A percentile compares a stretch with the other conserved stretches of the same genome.
phyloP scores from a whole-genome alignment of 2,329 filamentous ascomycete genomes.

The Calonectria crousiana region DNA sequence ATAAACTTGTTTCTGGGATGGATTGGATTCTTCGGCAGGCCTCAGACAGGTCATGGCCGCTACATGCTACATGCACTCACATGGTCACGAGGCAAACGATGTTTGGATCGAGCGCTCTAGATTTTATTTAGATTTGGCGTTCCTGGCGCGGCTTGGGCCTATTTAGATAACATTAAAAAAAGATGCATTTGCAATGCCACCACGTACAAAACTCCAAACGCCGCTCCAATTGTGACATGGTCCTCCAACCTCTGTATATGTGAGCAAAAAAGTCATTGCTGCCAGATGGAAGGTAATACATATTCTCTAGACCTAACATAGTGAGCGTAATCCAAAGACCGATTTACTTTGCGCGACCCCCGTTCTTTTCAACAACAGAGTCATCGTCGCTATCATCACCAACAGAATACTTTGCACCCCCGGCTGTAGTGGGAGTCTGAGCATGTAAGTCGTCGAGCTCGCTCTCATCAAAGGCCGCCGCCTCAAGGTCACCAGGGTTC shows the following conservation, averaged over 20 bases:
- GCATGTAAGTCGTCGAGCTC: constrained; percentile 73
- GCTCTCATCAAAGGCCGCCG: constrained; percentile 74
- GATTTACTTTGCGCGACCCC: constrained; percentile 9
- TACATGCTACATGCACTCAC: constrained; percentile 23
- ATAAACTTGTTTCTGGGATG: constrained; percentile 35
- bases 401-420: constrained; percentile 68
- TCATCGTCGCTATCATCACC: constrained; percentile 58
- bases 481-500: constrained; percentile 67
- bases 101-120: constrained; percentile 40
- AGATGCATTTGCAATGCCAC: constrained; percentile 27
- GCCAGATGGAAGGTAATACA: constrained; percentile 21
- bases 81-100: constrained; percentile 32
- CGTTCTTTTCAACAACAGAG: constrained; percentile 41
- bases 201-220: constrained; percentile 34
- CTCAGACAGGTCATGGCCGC: constrained; percentile 34
- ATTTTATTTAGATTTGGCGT: constrained; percentile 38
- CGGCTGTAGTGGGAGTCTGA: constrained; percentile 57
- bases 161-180: constrained; percentile 41
- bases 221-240: constrained; percentile 26
- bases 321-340: background rate
- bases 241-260: constrained; percentile 28
- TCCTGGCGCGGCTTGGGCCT: constrained; percentile 38
- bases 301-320: background rate
- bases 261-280: constrained; percentile 16
- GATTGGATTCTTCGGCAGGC: constrained; percentile 33